Conservation (phyloP, 768 basidiomycete species). For the Artomyces pyxidatus region DNA sequence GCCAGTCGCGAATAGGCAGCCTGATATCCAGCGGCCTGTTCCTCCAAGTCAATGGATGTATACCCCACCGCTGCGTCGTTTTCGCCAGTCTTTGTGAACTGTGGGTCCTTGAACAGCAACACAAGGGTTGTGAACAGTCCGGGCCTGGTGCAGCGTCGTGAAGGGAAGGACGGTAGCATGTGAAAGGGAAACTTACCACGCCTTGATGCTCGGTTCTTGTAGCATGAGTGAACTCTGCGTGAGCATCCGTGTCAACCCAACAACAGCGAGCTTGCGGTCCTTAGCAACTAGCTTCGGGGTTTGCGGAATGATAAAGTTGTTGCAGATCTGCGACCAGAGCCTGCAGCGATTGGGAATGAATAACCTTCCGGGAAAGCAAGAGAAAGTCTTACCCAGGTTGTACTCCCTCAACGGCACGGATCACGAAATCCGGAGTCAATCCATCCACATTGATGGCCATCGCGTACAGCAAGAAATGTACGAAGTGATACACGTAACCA, state of each 20-base stretch:
- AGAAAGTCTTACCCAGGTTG: conserved; percentile 61
- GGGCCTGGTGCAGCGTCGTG: conserved; percentile 45
- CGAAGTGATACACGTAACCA: conserved; percentile 76
- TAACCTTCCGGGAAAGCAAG: neutral
- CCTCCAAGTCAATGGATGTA: conserved; percentile 83
- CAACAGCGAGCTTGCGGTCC: conserved; percentile 77
- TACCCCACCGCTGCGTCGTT: conserved; percentile 50
- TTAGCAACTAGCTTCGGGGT: conserved; percentile 71
- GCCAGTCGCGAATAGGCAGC: conserved; percentile 90
- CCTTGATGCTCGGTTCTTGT: conserved; percentile 47
- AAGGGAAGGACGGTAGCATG: neutral
- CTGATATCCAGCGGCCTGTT: conserved; percentile 86
- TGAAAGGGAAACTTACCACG: conserved; percentile 44
- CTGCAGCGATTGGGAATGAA: conserved; percentile 24
- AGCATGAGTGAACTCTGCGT: conserved; percentile 69
- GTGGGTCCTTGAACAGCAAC: conserved; percentile 68
- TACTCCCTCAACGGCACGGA: conserved; percentile 72
- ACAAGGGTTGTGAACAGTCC: conserved; percentile 58
- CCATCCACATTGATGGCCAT: conserved; percentile 70
- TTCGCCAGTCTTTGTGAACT: conserved; percentile 27
- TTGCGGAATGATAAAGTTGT: conserved; percentile 73
- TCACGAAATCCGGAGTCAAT: conserved; percentile 71
- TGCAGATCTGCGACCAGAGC: conserved; percentile 74
- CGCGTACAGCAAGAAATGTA: conserved; percentile 67
- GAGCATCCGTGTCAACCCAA: conserved; percentile 74